Conservation (phyloP, 768 basidiomycete genomes). For the Psilocybe cyanescens region DNA sequence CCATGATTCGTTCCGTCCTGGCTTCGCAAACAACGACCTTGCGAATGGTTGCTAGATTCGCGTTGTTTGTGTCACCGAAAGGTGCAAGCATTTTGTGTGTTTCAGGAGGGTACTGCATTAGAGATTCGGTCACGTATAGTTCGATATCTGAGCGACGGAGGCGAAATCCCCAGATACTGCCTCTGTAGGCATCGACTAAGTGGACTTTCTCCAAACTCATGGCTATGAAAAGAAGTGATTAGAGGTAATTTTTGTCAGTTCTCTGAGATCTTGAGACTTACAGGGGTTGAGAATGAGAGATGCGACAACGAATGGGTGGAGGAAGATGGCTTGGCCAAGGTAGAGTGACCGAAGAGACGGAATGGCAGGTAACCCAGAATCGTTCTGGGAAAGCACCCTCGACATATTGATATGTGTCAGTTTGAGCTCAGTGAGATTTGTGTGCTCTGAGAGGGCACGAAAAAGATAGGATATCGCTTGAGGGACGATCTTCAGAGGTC, state of each 20-base stretch:
- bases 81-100: neutral
- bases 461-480: constrained; percentile 41
- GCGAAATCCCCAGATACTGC: constrained; percentile 63
- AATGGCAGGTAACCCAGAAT: constrained; percentile 33
- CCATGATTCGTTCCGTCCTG: constrained; percentile 54
- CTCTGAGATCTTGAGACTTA: constrained; percentile 2
- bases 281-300: constrained; percentile 28
- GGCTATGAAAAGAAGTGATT: constrained; percentile 7
- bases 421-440: constrained; percentile 45
- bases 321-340: constrained; percentile 53
- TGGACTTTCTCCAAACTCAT: constrained; percentile 36
- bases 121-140: constrained; percentile 18
- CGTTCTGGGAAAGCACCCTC: neutral
- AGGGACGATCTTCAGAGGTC: constrained; percentile 45
- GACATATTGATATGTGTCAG: constrained; percentile 46
- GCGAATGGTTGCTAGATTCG: constrained; percentile 34
- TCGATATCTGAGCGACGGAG: constrained; percentile 54
- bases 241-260: neutral
- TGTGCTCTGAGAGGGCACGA: constrained; percentile 42
- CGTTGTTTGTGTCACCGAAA: neutral
- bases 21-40: constrained; percentile 52
- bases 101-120: neutral
- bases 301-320: constrained; percentile 43
- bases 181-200: constrained; percentile 57
- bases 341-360: constrained; percentile 45